Conservation (phyloP, 75 land plant species). For the Gnetum montanum region DNA sequence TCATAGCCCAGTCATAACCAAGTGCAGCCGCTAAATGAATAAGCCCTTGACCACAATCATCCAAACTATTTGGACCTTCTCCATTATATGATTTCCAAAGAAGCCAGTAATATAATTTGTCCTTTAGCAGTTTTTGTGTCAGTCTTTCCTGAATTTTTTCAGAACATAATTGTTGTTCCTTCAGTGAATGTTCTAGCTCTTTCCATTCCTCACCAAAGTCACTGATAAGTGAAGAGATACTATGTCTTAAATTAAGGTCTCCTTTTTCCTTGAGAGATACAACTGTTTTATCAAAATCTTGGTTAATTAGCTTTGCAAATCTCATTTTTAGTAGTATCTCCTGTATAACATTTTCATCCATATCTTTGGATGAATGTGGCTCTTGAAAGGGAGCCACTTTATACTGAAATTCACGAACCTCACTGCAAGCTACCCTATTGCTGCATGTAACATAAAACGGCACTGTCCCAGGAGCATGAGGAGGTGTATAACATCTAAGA, state of each 20-base stretch:
- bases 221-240: conserved; percentile 6
- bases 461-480: conserved; percentile 55
- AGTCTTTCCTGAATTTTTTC: conserved; percentile 18
- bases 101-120: conserved; percentile 56
- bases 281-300: conserved; percentile 11
- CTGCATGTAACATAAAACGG: conserved; percentile 77
- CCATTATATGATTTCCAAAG: conserved; percentile 40
- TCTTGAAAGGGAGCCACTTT: conserved; percentile 18
- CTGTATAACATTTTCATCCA: conserved; percentile 20
- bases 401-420: conserved; percentile 70
- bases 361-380: background rate
- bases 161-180: background rate
- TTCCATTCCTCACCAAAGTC: conserved; percentile 24
- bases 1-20: conserved; percentile 91
- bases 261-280: conserved; percentile 15
- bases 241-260: conserved; percentile 12
- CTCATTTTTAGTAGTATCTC: conserved; percentile 50
- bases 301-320: conserved; percentile 34
- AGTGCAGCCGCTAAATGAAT: conserved; percentile 80
- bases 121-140: conserved; percentile 44
- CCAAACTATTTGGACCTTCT: conserved; percentile 48
- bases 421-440: conserved; percentile 75
- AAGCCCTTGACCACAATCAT: conserved; percentile 62
- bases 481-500: conserved; percentile 67
- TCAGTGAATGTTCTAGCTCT: conserved; percentile 11